These are phyloP conservation scores for Morella rubra DNA, from an alignment of 306 rosid genomes.

Conservation along the genomic window DNA sequence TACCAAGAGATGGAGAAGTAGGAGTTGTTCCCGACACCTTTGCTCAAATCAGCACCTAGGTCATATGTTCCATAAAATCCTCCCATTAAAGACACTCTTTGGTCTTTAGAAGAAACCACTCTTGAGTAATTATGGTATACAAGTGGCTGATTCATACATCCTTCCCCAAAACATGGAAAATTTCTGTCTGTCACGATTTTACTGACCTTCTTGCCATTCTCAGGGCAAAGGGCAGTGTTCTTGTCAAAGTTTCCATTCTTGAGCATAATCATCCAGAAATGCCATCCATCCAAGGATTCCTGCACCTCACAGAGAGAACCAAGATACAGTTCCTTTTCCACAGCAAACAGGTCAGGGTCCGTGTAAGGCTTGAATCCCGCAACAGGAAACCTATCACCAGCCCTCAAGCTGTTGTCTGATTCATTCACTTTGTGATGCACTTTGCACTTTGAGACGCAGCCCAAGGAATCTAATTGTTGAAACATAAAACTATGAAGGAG, in stretches of 20 bases:
- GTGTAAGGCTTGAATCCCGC: constrained; percentile 26
- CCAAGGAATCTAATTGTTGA: constrained; percentile 20
- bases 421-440: constrained; percentile 41
- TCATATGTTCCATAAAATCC: constrained; percentile 62
- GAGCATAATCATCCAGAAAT: constrained; percentile 66
- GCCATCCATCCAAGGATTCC: constrained; percentile 43
- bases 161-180: constrained; percentile 59
- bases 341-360: constrained; percentile 47
- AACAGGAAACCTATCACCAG: constrained; percentile 43
- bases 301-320: constrained; percentile 42
- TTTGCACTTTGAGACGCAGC: constrained; percentile 12
- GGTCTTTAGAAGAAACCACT: constrained; percentile 23
- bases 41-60: constrained; percentile 45
- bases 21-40: constrained; percentile 37
- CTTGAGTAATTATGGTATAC: constrained; percentile 48
- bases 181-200: constrained; percentile 34
- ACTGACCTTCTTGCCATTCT: constrained; percentile 42
- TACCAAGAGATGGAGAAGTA: constrained; percentile 52
- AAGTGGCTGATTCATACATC: constrained; percentile 68
- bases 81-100: constrained; percentile 28
- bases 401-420: constrained; percentile 36
- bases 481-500: not conserved
- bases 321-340: constrained; percentile 53
- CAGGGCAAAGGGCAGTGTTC: constrained; percentile 52
- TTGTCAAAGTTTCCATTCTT: constrained; percentile 60